A percentile compares a stretch with the other conserved stretches of the same genome.
These are phyloP conservation scores for Fusarium chuoi DNA, from an alignment of 2,329 filamentous ascomycete genomes.

Conservation along the genomic window DNA sequence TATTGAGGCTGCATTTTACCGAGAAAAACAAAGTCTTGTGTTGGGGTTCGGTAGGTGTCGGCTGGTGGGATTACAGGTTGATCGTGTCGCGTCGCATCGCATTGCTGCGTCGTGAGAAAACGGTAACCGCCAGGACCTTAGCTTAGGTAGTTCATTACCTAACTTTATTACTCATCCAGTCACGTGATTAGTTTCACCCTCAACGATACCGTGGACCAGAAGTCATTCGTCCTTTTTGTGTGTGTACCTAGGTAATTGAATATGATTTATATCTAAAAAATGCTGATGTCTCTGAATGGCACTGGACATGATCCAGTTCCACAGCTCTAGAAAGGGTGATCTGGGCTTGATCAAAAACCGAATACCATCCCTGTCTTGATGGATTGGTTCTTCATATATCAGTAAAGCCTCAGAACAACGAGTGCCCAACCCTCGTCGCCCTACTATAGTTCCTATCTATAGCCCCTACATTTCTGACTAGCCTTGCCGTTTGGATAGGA, in stretches of 20 bases:
- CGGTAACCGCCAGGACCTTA: not conserved
- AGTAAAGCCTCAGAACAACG: not conserved
- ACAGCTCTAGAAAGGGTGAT: not conserved
- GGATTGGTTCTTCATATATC: not conserved
- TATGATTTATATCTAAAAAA: not conserved
- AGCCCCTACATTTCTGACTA: conserved; percentile 6
- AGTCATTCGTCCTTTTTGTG: not conserved
- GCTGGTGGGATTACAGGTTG: conserved; percentile 25
- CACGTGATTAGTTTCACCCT: conserved; percentile 32
- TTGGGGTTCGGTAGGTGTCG: conserved; percentile 18
- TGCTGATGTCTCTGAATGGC: conserved; percentile 2
- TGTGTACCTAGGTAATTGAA: not conserved
- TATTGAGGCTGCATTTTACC: conserved; percentile 63
- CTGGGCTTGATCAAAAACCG: not conserved
- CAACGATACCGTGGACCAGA: not conserved
- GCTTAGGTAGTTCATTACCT: not conserved
- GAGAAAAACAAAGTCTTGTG: conserved; percentile 3
- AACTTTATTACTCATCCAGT: not conserved
- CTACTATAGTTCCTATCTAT: conserved; percentile 15
- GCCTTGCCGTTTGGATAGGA: not conserved
- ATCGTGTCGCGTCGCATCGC: conserved; percentile 45
- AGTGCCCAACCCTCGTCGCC: conserved; percentile 3
- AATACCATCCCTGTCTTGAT: not conserved
- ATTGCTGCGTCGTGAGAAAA: conserved; percentile 30
- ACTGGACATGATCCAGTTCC: not conserved